phyloP scores from a whole-genome alignment of 2,329 filamentous ascomycete species.

The Penicillium sp. region DNA sequence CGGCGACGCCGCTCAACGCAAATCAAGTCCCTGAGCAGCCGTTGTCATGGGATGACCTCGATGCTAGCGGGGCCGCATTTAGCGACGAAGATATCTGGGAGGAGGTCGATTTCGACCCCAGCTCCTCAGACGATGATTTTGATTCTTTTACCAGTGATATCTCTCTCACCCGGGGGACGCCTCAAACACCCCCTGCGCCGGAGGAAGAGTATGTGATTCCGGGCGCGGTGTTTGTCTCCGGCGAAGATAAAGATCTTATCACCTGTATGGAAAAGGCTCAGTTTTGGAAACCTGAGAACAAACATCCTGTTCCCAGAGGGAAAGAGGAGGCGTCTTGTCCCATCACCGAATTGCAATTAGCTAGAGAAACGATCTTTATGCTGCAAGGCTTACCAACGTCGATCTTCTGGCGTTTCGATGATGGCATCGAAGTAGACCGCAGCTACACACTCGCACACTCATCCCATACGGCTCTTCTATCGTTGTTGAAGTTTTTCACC shows the following conservation, averaged over 20 bases:
- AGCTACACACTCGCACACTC: constrained; percentile 45
- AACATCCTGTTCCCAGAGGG: constrained; percentile 19
- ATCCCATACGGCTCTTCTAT: constrained; percentile 39
- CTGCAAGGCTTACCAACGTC: constrained; percentile 77
- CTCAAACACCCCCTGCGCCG: constrained; percentile 34
- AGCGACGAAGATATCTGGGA: constrained; percentile 51
- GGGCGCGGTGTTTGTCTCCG: constrained; percentile 40
- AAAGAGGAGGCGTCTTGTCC: constrained; percentile 33
- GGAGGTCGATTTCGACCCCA: constrained; percentile 46
- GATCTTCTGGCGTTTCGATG: constrained; percentile 62
- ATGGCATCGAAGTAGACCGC: constrained; percentile 45
- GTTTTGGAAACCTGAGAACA: constrained; percentile 53
- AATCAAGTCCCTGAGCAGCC: constrained; percentile 49
- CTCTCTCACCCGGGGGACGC: constrained; percentile 37
- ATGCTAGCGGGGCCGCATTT: constrained; percentile 75
- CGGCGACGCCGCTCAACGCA: constrained; percentile 59
- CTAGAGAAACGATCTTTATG: constrained; percentile 85
- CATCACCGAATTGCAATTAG: constrained; percentile 73
- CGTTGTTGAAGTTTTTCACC: constrained; percentile 52
- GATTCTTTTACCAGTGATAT: constrained; percentile 42
- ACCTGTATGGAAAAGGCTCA: constrained; percentile 51
- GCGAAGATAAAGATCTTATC: constrained; percentile 44
- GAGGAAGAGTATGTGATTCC: constrained; percentile 45
- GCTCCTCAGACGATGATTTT: constrained; percentile 48
- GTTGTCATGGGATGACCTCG: constrained; percentile 80